Percentiles rank a stretch among this genome's conserved stretches.
Conservation (phyloP, 2,329 filamentous ascomycete species). For the Aspergillus caelatus region DNA sequence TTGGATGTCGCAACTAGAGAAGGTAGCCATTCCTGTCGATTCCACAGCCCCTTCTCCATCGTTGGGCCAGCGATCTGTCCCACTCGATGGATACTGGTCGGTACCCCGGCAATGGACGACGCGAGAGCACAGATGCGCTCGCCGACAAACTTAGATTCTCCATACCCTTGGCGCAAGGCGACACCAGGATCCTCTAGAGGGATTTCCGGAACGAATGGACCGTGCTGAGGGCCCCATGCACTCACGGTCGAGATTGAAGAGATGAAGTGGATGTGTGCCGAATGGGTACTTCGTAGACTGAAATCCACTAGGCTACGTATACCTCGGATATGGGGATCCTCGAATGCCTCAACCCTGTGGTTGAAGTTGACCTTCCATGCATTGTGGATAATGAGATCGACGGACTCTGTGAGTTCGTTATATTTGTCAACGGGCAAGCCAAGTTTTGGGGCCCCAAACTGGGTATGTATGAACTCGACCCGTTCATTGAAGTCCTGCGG, state of each 20-base stretch:
- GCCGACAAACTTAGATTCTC: constrained; percentile 40
- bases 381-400: constrained; percentile 33
- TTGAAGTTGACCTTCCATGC: constrained; percentile 39
- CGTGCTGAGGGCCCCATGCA: constrained; percentile 12
- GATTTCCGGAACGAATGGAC: constrained; percentile 27
- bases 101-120: constrained; percentile 23
- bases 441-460: constrained; percentile 22
- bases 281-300: background rate
- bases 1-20: constrained; percentile 55
- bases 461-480: constrained; percentile 32
- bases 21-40: constrained; percentile 50
- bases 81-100: constrained; percentile 31
- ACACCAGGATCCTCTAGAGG: background rate
- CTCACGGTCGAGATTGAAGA: constrained; percentile 32
- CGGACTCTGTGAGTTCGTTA: constrained; percentile 12
- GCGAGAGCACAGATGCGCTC: constrained; percentile 49
- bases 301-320: constrained; percentile 31
- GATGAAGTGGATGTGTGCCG: constrained; percentile 16
- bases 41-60: constrained; percentile 55
- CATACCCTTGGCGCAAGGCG: constrained; percentile 29
- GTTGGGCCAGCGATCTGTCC: constrained; percentile 38
- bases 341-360: constrained; percentile 27
- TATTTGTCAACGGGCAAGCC: constrained; percentile 21
- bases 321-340: constrained; percentile 26
- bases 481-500: background rate